phyloP scores from a whole-genome alignment of 1,284 basidiomycete genomes.

The Crepidotus sp. region DNA sequence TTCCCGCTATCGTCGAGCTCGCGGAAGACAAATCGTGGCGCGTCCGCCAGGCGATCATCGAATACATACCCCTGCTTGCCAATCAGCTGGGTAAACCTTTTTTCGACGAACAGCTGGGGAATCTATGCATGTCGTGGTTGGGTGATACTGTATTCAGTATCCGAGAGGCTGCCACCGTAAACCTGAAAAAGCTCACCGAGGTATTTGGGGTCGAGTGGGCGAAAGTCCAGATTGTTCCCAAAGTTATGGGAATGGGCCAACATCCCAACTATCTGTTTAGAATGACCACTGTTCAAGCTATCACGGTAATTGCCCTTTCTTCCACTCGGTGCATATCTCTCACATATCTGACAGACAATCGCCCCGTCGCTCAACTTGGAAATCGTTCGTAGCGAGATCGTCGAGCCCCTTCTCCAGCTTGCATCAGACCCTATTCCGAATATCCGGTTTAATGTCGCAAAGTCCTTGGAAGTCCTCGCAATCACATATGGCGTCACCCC shows the following conservation, averaged over 20 bases:
- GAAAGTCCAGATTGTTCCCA: conserved; percentile 88
- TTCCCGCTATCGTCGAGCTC: conserved; percentile 96
- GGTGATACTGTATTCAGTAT: conserved; percentile 99
- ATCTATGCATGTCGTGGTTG: conserved; percentile 98
- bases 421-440: conserved; percentile 94
- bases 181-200: conserved; percentile 95
- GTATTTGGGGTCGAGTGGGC: conserved; percentile 99
- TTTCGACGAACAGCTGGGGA: conserved; percentile 96
- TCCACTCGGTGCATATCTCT: conserved; percentile 7
- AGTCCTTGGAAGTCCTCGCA: conserved; percentile 84
- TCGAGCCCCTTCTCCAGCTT: conserved; percentile 79
- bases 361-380: conserved; percentile 85
- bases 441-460: conserved; percentile 98
- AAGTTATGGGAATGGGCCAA: conserved; percentile 95
- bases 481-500: conserved; percentile 55
- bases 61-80: conserved; percentile 93
- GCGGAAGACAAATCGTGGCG: conserved; percentile 99
- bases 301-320: conserved; percentile 62
- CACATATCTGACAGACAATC: conserved; percentile 61
- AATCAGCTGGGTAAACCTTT: conserved; percentile 95
- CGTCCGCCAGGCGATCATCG: conserved; percentile 98
- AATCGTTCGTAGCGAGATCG: conserved; percentile 80
- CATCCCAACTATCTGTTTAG: conserved; percentile 97
- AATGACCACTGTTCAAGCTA: conserved; percentile 99
- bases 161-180: conserved; percentile 94